Percentiles rank a stretch among this genome's conserved stretches.
These are phyloP conservation scores for Balansia obtecta DNA, from an alignment of 2,329 filamentous ascomycete species.

Conservation along the genomic window DNA sequence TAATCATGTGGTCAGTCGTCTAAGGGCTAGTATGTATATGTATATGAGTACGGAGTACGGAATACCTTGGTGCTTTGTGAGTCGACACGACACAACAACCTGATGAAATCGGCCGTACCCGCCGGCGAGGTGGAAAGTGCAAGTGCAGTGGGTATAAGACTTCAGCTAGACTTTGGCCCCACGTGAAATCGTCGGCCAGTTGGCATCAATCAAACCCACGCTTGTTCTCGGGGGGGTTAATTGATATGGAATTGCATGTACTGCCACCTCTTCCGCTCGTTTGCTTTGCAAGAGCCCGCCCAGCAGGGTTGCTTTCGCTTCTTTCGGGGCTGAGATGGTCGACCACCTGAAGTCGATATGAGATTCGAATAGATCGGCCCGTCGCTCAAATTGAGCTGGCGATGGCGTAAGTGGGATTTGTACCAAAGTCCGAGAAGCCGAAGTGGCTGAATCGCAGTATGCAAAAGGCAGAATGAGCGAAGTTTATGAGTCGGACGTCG, in stretches of 20 bases:
- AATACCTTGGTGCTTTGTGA: no score
- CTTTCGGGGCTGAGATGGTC: not conserved
- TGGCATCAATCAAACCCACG: not conserved
- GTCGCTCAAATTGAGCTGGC: not conserved
- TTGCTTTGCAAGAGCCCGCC: not conserved
- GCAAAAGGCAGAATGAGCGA: not conserved
- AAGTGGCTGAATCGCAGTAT: not conserved
- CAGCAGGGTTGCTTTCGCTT: not conserved
- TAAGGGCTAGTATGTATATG: no score
- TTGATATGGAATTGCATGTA: no score
- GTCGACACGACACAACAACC: no score
- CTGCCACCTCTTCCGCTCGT: not conserved
- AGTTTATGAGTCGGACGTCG: slow-evolving; percentile 1
- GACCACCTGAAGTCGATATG: slow-evolving; percentile 2
- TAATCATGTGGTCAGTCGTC: no score
- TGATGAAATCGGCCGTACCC: no score
- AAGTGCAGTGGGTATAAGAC: not conserved
- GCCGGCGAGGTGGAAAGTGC: no score
- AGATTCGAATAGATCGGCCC: not conserved
- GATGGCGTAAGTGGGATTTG: no score
- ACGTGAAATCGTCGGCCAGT: not conserved
- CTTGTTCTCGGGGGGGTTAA: not conserved
- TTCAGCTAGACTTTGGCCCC: not conserved
- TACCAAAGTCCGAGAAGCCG: no score
- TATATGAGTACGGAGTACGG: no score